phyloP scores from a whole-genome alignment of 192 early-diverging fungal genomes.

The Dimargaris verticillata region DNA sequence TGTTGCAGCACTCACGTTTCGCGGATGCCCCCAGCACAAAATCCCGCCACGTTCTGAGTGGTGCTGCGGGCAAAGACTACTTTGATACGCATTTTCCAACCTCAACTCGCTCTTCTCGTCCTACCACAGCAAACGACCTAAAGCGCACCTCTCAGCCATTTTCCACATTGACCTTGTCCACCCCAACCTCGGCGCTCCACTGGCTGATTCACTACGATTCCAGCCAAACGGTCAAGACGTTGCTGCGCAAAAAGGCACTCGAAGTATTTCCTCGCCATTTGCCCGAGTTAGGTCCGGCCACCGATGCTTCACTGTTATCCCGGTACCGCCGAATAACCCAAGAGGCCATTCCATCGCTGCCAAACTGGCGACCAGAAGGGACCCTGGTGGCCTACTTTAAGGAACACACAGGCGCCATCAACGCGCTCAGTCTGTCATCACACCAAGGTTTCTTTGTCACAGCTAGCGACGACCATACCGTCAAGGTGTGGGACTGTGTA shows the following conservation, averaged over 20 bases:
- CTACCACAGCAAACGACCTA: no score
- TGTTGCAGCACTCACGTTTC: conserved; percentile 7
- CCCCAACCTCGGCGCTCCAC: conserved; percentile 3
- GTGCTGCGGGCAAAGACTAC: background rate
- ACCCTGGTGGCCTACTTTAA: conserved; percentile 60
- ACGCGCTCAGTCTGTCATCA: conserved; percentile 45
- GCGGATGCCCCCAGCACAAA: conserved; percentile 2
- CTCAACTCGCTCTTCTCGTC: conserved; percentile 5
- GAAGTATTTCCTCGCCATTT: conserved; percentile 28
- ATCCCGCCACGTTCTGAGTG: conserved; percentile 6
- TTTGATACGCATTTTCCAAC: conserved; percentile 12
- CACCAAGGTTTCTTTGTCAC: conserved; percentile 64
- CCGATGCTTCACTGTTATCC: background rate
- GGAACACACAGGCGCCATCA: conserved; percentile 71
- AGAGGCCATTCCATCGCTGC: conserved; percentile 22
- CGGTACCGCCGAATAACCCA: conserved; percentile 16
- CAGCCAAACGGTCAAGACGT: conserved; percentile 14
- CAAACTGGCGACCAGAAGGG: conserved; percentile 59
- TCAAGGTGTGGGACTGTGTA: conserved; percentile 68
- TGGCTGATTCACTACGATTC: conserved; percentile 11
- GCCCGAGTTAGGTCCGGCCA: conserved; percentile 14
- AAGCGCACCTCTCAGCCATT: no score
- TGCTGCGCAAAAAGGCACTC: conserved; percentile 33
- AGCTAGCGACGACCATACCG: conserved; percentile 66
- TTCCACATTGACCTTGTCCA: background rate